Evolutionary conservation across 176 grass and related monocot species (phyloP), one percentile per base, ranked within the genome.

Genomic region (Juncus effusus): DNA sequence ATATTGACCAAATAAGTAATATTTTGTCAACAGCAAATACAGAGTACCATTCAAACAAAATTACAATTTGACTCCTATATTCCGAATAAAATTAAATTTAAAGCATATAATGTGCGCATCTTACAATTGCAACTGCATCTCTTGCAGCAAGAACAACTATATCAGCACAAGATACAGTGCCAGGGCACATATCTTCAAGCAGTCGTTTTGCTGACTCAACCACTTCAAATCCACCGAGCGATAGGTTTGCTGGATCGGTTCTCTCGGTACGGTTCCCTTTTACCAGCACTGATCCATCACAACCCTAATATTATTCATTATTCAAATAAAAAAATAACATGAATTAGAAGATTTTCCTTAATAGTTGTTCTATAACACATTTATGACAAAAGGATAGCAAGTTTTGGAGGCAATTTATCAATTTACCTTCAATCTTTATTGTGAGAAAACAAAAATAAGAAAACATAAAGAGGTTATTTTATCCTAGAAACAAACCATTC

Each of bases 281-380:
- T 56, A 97, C 59, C 60, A 97, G n/a, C 78, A 97, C 94, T 1
- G 94, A 97, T 2, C 77, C 94, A 65, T 97, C 94, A 5, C 94
- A 97, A 36, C 94, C 94, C 94, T 97, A 74, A 38, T 47, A 84
- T 47, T 13, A 55, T 63, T 14, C 65, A 16, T 11, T 40, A 12
- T 3, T 15, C 10, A 72, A 49, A 12, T 35, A 36, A 67, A 10
- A n/a, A 28, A 28, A 28, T 28, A 28, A 28, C 0, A 28, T 28
- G 19, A 7, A 5, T 52, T 45, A 40, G 50, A 61, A 36, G 49
- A 42, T 63, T 36, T 70, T 38, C 40, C 35, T 1, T 40, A 42
- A 63, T 37, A 38, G n/a, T 44, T 73, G 62, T 6, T 10, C 9
- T 65, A 11, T 38, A 19, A 19, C 7, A 16, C 13, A 8, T n/a